These are phyloP conservation scores for Guadua angustifolia DNA, from an alignment of 176 grass and related monocot species.

Conservation along the genomic window DNA sequence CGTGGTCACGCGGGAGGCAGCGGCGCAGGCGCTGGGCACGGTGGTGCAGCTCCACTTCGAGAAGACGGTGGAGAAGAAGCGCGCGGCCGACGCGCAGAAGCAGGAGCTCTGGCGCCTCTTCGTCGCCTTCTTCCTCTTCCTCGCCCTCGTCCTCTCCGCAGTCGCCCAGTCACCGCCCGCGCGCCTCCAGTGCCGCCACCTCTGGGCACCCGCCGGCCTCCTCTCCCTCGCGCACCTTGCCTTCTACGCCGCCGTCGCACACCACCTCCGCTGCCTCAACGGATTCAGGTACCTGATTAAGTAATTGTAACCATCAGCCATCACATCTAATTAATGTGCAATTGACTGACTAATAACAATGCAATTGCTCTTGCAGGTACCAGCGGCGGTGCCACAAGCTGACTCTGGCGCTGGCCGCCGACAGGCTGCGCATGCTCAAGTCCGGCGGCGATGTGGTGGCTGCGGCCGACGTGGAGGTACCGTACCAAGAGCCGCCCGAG, in stretches of 20 bases:
- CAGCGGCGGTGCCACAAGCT: constrained; percentile 97
- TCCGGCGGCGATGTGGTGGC: constrained; percentile 48
- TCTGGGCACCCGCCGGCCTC: constrained; percentile 77
- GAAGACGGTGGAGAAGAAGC: constrained; percentile 97
- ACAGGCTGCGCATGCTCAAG: constrained; percentile 75
- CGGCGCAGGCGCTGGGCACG: constrained; percentile 67
- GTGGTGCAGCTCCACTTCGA: constrained; percentile 94
- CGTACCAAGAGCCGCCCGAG: constrained; percentile 92
- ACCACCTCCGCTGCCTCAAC: constrained; percentile 95
- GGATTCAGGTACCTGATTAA: constrained; percentile 46
- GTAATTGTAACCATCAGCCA: too few species aligned
- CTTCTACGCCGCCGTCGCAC: constrained; percentile 89
- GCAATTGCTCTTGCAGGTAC: constrained; percentile 50
- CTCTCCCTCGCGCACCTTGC: constrained; percentile 87
- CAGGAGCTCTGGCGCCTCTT: constrained; percentile 98
- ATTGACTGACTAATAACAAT: too few species aligned
- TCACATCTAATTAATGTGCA: too few species aligned
- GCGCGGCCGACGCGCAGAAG: constrained; percentile 81
- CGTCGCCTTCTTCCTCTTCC: constrained; percentile 90
- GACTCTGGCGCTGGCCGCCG: constrained; percentile 84
- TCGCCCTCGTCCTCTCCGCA: constrained; percentile 60
- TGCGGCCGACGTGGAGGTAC: constrained; percentile 72
- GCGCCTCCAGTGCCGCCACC: constrained; percentile 81
- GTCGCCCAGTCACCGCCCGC: constrained; percentile 42
- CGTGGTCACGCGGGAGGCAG: constrained; percentile 57